Percentiles rank a stretch among this genome's conserved stretches.
Conservation (phyloP, 2,329 filamentous ascomycete species). For the Penicillium sp. region DNA sequence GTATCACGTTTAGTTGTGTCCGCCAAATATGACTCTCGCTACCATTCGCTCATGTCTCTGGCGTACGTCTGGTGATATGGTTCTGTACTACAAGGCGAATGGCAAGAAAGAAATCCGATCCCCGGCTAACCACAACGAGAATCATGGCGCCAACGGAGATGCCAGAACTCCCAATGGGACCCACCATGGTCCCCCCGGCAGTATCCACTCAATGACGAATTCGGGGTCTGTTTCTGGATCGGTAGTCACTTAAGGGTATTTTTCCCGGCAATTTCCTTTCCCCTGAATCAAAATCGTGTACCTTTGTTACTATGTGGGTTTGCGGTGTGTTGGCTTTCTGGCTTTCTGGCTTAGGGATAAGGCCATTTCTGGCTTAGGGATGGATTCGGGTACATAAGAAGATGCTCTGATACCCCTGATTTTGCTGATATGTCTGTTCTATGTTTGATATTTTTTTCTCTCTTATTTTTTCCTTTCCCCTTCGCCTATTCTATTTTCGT, state of each 20-base stretch:
- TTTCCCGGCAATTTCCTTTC: neutral
- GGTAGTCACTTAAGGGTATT: constrained; percentile 6
- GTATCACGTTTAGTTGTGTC: constrained; percentile 48
- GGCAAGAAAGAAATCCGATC: constrained; percentile 63
- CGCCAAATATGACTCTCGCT: constrained; percentile 85
- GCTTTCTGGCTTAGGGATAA: constrained; percentile 5
- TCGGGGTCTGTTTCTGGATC: constrained; percentile 29
- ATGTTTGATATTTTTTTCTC: neutral
- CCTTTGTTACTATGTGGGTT: constrained; percentile 3
- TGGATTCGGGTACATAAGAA: constrained; percentile 11
- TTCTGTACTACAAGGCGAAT: constrained; percentile 88
- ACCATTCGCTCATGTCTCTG: constrained; percentile 89
- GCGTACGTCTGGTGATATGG: constrained; percentile 91
- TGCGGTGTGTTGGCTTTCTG: neutral
- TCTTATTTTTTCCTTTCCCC: no score
- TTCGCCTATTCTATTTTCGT: neutral
- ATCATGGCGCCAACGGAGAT: constrained; percentile 10
- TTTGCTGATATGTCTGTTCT: neutral
- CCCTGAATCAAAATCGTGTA: neutral
- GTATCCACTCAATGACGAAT: constrained; percentile 33
- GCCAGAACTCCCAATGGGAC: constrained; percentile 3
- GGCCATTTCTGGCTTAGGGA: constrained; percentile 9
- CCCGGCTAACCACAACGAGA: constrained; percentile 21
- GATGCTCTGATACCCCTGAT: constrained; percentile 12
- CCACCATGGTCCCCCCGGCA: constrained; percentile 28